Evolutionary conservation across 257 asterid species (phyloP), one percentile per base, ranked within the genome.

Genomic region (Striga asiatica): DNA sequence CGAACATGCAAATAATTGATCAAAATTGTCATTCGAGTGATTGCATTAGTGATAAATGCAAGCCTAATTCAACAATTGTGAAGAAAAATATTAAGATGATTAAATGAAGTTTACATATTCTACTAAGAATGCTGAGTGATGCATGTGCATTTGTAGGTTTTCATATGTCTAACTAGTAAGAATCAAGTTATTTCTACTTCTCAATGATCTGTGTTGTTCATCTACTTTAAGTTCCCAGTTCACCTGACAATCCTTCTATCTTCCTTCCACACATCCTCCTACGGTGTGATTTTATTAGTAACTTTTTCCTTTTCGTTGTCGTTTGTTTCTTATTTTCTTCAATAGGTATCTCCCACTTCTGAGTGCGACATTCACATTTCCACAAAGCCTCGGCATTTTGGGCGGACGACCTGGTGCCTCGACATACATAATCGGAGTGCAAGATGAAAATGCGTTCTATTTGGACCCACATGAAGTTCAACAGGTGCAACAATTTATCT

Each of bases 351-450:
- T 91, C 68, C 95, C 99, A 14, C 83, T 80, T 55, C 75, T 92
- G 50, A 79, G 75, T 49, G 85, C 88, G 50, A 92, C 94, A n/a
- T 83, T 88, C 65, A 68, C 78, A 58, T 92, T 92, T 68, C 95
- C 97, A 10, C 99, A 92, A 69, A 88, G 99, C 76, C 82, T 92
- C 54, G 99, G 99, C 54, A 75, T 88, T 67, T 61, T 88, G 75
- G 99, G 99, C 10, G 99, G 99, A 51, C 79, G 82, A 67, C 95
- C 97, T 60, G 97, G 99, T 65, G 94, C 84, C 20, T 92, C 99
- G 10, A 92, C 99, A 12, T 92, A 92, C 72, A 73, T 92, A 62
- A 68, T 88, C 59, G 99, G 99, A n/a, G 77, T 92, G 81, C 99
- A 92, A 74, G 95, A 88, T 72, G 94, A 84, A 8, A 84, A 79